Conservation (phyloP, 2,329 filamentous ascomycete genomes). For the Penicillium sp. region DNA sequence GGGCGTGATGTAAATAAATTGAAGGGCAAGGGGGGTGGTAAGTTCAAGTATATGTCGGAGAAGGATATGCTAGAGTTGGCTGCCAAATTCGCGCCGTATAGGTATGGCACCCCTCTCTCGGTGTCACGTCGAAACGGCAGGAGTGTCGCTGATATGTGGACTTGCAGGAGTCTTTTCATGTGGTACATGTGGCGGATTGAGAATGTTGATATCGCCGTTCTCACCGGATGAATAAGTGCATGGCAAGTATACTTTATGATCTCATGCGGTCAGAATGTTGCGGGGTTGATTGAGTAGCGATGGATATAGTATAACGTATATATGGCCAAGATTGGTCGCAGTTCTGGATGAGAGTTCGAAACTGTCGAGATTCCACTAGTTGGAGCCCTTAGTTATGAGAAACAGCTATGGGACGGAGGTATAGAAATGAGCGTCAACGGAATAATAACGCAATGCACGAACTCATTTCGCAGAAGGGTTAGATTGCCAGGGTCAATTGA, state of each 20-base stretch:
- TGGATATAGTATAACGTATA: not conserved
- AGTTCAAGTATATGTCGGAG: slow-evolving; percentile 98
- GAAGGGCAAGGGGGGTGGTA: slow-evolving; percentile 75
- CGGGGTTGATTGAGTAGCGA: not conserved
- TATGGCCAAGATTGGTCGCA: not conserved
- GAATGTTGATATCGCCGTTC: slow-evolving; percentile 68
- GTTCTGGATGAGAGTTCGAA: not conserved
- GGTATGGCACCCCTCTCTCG: slow-evolving; percentile 46
- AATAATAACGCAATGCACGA: too few relatives aligned
- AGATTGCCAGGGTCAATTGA: not conserved
- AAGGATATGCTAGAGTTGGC: slow-evolving; percentile 85
- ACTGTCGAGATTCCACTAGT: not conserved
- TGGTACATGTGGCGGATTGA: slow-evolving; percentile 97
- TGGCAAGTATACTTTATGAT: not conserved
- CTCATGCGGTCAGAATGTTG: not conserved
- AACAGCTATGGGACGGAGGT: not conserved
- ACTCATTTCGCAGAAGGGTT: too few relatives aligned
- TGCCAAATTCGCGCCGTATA: slow-evolving; percentile 78
- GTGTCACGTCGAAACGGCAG: not conserved
- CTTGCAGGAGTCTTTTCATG: slow-evolving; percentile 79
- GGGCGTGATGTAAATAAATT: slow-evolving; percentile 82
- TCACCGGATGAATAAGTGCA: slow-evolving; percentile 31
- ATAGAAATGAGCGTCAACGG: not conserved
- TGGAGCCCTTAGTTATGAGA: not conserved
- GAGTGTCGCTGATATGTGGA: not conserved